Evolutionary conservation across 208 protist genomes (phyloP).

Genomic region (Leishmania gerbilli): DNA sequence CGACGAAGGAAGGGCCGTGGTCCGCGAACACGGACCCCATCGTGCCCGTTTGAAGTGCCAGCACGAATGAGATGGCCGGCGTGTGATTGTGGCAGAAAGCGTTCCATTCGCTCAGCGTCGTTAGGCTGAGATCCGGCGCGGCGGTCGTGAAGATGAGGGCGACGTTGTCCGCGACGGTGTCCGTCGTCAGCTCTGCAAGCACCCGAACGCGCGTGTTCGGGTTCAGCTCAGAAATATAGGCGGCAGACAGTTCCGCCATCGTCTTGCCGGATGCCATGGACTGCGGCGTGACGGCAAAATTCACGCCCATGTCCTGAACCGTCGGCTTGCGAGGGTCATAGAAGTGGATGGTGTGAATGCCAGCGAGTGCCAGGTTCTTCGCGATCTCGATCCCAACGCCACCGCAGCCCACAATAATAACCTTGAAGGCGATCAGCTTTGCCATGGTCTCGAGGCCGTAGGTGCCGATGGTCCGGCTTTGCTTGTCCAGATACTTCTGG

Average conservation of each 20-base stretch:
- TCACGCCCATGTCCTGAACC: conserved; percentile 80
- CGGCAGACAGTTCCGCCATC: conserved; percentile 61
- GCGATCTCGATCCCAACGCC: conserved; percentile 92
- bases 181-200: conserved; percentile 57
- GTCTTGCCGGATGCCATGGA: conserved; percentile 49
- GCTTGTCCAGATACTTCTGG: conserved; percentile 87
- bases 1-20: conserved; percentile 68
- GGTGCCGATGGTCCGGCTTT: conserved; percentile 92
- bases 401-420: conserved; percentile 91
- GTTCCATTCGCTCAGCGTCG: conserved; percentile 76
- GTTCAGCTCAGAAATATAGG: conserved; percentile 88
- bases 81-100: conserved; percentile 65
- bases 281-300: conserved; percentile 86
- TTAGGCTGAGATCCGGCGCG: conserved; percentile 65
- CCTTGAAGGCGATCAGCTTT: conserved; percentile 89
- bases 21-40: conserved; percentile 85
- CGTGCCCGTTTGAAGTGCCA: conserved; percentile 69
- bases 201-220: conserved; percentile 80
- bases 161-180: conserved; percentile 45
- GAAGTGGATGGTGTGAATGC: conserved; percentile 84
- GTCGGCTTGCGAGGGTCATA: conserved; percentile 66
- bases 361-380: conserved; percentile 92
- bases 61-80: conserved; percentile 77
- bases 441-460: conserved; percentile 93
- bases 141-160: conserved; percentile 80